Conservation (phyloP, 2,329 filamentous ascomycete genomes). For the Alternaria longipes region DNA sequence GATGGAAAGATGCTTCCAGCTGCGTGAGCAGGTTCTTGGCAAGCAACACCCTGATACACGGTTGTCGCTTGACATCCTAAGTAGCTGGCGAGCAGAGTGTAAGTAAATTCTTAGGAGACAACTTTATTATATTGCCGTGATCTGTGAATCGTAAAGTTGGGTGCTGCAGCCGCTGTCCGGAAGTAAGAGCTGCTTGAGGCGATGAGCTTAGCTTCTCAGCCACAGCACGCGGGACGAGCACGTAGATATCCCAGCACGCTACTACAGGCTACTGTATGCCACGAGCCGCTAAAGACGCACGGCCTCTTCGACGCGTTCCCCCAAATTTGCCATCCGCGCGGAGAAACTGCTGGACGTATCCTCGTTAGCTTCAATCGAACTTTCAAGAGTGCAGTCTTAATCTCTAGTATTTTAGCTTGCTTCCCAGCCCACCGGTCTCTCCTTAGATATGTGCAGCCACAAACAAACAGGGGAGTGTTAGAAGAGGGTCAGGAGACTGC, state of each 20-base stretch:
- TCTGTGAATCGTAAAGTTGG: too few species aligned
- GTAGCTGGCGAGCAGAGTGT: not conserved
- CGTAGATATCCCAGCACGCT: conserved; percentile 12
- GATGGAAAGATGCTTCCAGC: conserved; percentile 1
- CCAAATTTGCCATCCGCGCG: conserved; percentile 14
- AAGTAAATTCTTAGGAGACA: too few species aligned
- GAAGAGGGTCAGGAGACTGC: not conserved
- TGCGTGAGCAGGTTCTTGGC: conserved; percentile 5
- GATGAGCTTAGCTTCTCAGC: too few species aligned
- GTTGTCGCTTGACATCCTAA: not conserved
- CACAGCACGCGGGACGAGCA: too few species aligned
- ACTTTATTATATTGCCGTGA: too few species aligned
- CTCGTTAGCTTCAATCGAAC: too few species aligned
- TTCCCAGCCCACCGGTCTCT: conserved; percentile 9
- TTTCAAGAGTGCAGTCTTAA: conserved; percentile 7
- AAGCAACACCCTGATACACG: conserved; percentile 4
- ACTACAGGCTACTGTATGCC: not conserved
- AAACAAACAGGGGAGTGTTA: conserved; percentile 7
- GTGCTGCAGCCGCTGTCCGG: too few species aligned
- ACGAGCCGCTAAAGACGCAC: conserved; percentile 13
- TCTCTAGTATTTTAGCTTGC: conserved; percentile 15
- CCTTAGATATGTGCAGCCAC: not conserved
- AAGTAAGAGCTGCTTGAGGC: too few species aligned
- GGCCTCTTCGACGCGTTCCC: conserved; percentile 9
- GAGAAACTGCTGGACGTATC: conserved; percentile 17